phyloP scores from a whole-genome alignment of 192 early-diverging fungal genomes.

The Coemansia sp. region DNA sequence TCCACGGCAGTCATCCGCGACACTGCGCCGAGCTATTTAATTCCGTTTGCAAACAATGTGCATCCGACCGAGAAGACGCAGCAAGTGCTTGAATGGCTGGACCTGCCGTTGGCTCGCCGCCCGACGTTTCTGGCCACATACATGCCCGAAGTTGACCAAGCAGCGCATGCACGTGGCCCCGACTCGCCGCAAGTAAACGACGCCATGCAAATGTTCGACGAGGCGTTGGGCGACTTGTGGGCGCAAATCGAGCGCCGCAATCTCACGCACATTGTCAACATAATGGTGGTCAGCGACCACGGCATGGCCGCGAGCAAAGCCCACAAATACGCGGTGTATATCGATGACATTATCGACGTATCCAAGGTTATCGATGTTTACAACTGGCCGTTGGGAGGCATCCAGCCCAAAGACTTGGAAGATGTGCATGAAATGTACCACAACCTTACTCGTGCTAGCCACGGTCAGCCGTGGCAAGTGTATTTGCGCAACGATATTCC shows the following conservation, averaged over 20 bases:
- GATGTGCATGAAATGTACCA: constrained; percentile 58
- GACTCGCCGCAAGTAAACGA: constrained; percentile 64
- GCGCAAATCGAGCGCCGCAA: constrained; percentile 59
- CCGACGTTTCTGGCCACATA: constrained; percentile 79
- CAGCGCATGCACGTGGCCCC: constrained; percentile 74
- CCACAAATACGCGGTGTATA: constrained; percentile 62
- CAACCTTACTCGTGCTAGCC: constrained; percentile 50
- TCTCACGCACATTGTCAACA: constrained; percentile 64
- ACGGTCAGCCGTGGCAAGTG: constrained; percentile 59
- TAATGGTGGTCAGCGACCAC: constrained; percentile 79
- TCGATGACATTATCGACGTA: constrained; percentile 72
- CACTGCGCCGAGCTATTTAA: constrained; percentile 63
- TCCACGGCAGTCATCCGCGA: constrained; percentile 60
- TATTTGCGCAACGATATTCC: constrained; percentile 76
- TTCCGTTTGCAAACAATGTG: constrained; percentile 55
- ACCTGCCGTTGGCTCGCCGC: constrained; percentile 63
- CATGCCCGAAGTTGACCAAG: constrained; percentile 75
- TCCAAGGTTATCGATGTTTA: constrained; percentile 56
- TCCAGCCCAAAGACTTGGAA: constrained; percentile 57
- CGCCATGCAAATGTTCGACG: constrained; percentile 58
- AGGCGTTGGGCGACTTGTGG: constrained; percentile 61
- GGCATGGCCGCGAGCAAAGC: constrained; percentile 69
- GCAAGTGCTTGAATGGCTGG: constrained; percentile 73
- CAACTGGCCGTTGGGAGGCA: constrained; percentile 62
- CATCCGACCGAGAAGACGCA: constrained; percentile 59